These are phyloP conservation scores for Ensete ventricosum DNA, from an alignment of 176 grass and related monocot species.

Conservation along the genomic window DNA sequence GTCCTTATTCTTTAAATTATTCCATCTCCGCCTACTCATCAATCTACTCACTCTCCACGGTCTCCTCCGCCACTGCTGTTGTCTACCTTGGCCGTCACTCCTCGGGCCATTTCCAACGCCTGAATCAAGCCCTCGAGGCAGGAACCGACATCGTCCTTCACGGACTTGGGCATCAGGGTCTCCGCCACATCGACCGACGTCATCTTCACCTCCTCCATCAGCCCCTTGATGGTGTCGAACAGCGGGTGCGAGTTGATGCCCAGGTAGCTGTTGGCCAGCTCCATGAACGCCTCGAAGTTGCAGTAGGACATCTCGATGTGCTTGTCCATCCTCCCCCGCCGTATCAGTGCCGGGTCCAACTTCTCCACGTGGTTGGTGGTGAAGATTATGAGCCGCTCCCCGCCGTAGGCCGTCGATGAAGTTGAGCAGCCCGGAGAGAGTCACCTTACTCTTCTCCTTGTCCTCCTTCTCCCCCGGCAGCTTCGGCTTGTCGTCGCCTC, in stretches of 20 bases:
- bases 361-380: slow-evolving; percentile 22
- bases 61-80: neutral
- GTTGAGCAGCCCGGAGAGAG: slow-evolving; percentile 24
- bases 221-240: slow-evolving; percentile 13
- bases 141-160: slow-evolving; percentile 13
- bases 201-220: slow-evolving; percentile 41
- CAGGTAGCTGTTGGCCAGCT: slow-evolving; percentile 43
- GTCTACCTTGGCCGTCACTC: neutral
- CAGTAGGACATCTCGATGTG: slow-evolving; percentile 80
- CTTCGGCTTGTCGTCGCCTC: neutral
- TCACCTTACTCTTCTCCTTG: slow-evolving; percentile 18
- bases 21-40: no score
- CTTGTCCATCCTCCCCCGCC: slow-evolving; percentile 61
- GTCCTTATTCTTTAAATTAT: no score
- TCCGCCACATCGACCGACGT: slow-evolving; percentile 55
- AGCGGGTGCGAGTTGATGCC: slow-evolving; percentile 6
- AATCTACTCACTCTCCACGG: neutral
- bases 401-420: slow-evolving; percentile 23
- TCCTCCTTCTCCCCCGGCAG: neutral
- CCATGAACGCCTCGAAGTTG: slow-evolving; percentile 38
- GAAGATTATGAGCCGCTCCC: slow-evolving; percentile 24
- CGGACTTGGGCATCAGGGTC: slow-evolving; percentile 41
- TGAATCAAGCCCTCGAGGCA: slow-evolving; percentile 26
- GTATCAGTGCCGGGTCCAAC: slow-evolving; percentile 44
- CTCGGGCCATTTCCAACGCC: slow-evolving; percentile 21